phyloP scores from a whole-genome alignment of 352 stramenopile species.

The Globisporangium splendens region DNA sequence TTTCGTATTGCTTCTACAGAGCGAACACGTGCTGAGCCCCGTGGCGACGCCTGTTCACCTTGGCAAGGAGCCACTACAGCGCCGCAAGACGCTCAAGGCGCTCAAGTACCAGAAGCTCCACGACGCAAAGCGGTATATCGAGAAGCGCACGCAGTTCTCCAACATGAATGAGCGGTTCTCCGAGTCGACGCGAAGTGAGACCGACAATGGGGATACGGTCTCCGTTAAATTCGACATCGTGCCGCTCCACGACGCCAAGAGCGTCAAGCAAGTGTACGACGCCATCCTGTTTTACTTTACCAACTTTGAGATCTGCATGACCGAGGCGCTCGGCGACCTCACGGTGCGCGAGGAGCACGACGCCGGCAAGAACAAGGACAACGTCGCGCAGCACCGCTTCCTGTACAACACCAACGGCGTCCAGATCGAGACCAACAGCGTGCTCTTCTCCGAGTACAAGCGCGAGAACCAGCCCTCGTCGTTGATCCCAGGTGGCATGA shows the following conservation, averaged over 20 bases:
- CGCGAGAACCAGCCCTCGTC: background rate
- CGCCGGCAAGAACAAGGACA: background rate
- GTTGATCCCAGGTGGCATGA: background rate
- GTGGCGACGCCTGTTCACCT: no score
- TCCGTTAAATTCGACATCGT: slow-evolving; percentile 34
- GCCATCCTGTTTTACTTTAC: slow-evolving; percentile 10
- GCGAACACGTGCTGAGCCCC: no score
- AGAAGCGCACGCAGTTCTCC: slow-evolving; percentile 18
- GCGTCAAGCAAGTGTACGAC: slow-evolving; percentile 15
- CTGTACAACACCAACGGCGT: background rate
- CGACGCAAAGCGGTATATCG: slow-evolving; percentile 16
- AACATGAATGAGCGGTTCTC: slow-evolving; percentile 17
- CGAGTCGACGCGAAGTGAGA: slow-evolving; percentile 30
- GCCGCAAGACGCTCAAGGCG: no score
- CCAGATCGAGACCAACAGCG: slow-evolving; percentile 9
- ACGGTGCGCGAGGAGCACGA: slow-evolving; percentile 12
- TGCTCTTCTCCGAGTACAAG: slow-evolving; percentile 14
- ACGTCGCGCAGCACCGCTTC: slow-evolving; percentile 9
- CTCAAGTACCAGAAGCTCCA: no score
- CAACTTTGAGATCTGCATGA: slow-evolving; percentile 13
- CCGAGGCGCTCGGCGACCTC: slow-evolving; percentile 8
- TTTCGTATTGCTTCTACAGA: no score
- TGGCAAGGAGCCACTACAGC: no score
- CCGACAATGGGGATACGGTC: slow-evolving; percentile 36
- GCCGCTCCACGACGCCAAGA: slow-evolving; percentile 6